Conservation (phyloP, 2,329 filamentous ascomycete species). For the Epichloe coenophiala region DNA sequence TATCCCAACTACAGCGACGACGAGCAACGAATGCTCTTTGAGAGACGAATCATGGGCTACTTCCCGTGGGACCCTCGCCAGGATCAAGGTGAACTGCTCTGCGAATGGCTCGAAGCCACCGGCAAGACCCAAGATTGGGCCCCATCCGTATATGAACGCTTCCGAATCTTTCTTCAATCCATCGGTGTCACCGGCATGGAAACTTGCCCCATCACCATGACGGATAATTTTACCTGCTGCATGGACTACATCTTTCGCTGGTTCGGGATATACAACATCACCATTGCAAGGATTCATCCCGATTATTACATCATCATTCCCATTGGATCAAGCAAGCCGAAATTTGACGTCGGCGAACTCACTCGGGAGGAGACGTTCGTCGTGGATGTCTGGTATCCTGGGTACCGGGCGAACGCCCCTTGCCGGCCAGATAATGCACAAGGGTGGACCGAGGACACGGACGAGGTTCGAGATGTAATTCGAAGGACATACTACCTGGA, state of each 20-base stretch:
- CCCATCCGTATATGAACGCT: neutral
- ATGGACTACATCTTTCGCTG: neutral
- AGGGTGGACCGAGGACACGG: neutral
- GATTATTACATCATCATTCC: neutral
- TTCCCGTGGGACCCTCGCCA: neutral
- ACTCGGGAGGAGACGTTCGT: neutral
- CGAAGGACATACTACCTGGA: neutral
- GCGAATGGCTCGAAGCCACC: neutral
- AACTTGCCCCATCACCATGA: neutral
- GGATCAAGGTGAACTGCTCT: neutral
- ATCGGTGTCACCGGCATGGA: neutral
- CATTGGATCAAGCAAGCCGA: neutral
- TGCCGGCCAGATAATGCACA: neutral
- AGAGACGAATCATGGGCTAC: neutral
- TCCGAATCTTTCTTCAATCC: neutral
- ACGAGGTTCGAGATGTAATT: neutral
- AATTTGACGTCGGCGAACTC: neutral
- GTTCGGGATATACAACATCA: neutral
- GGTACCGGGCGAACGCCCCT: neutral
- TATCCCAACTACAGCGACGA: neutral
- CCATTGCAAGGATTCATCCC: neutral
- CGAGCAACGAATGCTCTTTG: neutral
- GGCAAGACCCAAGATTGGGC: neutral
- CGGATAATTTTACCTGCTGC: neutral
- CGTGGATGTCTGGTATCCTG: neutral